Conservation (phyloP, 2,329 filamentous ascomycete genomes). For the Escovopsis weberi region DNA sequence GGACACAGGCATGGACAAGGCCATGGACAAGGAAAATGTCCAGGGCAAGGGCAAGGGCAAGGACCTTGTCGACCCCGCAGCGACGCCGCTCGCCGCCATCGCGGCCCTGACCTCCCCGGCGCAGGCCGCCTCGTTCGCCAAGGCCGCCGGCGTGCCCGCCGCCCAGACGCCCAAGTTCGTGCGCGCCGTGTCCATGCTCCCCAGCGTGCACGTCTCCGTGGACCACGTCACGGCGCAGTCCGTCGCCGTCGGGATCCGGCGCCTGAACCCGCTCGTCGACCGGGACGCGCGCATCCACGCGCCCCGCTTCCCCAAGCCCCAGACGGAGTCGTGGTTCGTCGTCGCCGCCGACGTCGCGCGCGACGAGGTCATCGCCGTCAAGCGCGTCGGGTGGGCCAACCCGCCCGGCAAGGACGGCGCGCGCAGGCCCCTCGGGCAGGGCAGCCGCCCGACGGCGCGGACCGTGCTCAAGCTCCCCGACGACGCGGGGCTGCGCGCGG, state of each 20-base stretch:
- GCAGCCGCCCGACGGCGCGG: conserved; percentile 35
- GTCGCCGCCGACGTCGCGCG: conserved; percentile 51
- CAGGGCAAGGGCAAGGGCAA: conserved; percentile 17
- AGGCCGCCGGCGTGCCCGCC: conserved; percentile 34
- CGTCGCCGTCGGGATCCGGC: conserved; percentile 47
- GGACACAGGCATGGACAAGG: too few relatives aligned
- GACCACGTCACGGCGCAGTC: conserved; percentile 45
- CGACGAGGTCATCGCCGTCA: conserved; percentile 74
- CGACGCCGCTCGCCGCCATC: conserved; percentile 27
- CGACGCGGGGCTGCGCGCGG: conserved; percentile 26
- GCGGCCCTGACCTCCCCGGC: conserved; percentile 14
- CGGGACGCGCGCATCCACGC: conserved; percentile 66
- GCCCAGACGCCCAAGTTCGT: conserved; percentile 31
- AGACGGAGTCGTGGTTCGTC: conserved; percentile 88
- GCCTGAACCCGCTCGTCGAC: conserved; percentile 51
- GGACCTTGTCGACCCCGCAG: neutral
- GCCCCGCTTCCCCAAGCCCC: conserved; percentile 82
- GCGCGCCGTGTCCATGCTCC: conserved; percentile 51
- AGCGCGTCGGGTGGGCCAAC: conserved; percentile 60
- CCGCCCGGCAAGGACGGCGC: conserved; percentile 5
- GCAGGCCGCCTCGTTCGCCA: conserved; percentile 29
- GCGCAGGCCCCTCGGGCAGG: conserved; percentile 21
- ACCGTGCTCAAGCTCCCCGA: conserved; percentile 47
- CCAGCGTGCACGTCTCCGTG: conserved; percentile 50
- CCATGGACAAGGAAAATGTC: too few relatives aligned